These are phyloP conservation scores for Paracoccidioides lutzii DNA, from an alignment of 2,329 filamentous ascomycete genomes.

Conservation along the genomic window DNA sequence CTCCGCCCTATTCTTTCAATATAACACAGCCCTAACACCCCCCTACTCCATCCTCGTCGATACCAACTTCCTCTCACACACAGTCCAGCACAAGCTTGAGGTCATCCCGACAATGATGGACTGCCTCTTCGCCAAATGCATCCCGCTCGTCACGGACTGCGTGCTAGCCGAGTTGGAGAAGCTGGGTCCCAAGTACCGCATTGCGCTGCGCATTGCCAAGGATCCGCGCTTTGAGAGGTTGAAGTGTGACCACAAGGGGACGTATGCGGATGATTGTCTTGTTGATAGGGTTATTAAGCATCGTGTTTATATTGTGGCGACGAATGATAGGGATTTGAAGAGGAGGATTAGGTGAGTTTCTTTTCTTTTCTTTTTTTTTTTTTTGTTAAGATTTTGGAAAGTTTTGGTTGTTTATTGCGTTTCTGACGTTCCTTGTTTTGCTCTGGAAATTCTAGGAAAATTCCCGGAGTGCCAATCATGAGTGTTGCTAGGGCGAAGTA, in stretches of 20 bases:
- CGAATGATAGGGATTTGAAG: conserved; percentile 60
- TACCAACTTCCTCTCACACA: conserved; percentile 84
- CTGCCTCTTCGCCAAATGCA: conserved; percentile 80
- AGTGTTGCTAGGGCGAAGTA: conserved; percentile 83
- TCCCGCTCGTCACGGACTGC: conserved; percentile 73
- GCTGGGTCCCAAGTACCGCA: conserved; percentile 73
- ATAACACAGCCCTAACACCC: conserved; percentile 74
- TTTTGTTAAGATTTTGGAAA: not conserved
- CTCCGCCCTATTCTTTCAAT: conserved; percentile 73
- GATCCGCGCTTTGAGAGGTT: conserved; percentile 81
- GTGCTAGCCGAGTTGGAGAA: conserved; percentile 80
- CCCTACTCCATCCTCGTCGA: conserved; percentile 73
- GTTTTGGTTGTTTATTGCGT: not conserved
- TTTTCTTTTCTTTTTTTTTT: not conserved
- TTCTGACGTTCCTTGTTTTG: not conserved
- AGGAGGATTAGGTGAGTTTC: conserved; percentile 50
- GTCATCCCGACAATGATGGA: conserved; percentile 86
- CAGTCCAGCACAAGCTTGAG: conserved; percentile 80
- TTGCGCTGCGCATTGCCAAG: conserved; percentile 72
- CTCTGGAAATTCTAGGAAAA: conserved; percentile 39
- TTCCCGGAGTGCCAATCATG: conserved; percentile 57
- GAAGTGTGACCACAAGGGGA: conserved; percentile 81
- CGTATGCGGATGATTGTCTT: conserved; percentile 76
- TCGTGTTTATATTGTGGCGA: conserved; percentile 67
- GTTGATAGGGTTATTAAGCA: conserved; percentile 60